Base-by-base conservation (phyloP, 805 yeast species). In the Metschnikowia continentalis region DNA sequence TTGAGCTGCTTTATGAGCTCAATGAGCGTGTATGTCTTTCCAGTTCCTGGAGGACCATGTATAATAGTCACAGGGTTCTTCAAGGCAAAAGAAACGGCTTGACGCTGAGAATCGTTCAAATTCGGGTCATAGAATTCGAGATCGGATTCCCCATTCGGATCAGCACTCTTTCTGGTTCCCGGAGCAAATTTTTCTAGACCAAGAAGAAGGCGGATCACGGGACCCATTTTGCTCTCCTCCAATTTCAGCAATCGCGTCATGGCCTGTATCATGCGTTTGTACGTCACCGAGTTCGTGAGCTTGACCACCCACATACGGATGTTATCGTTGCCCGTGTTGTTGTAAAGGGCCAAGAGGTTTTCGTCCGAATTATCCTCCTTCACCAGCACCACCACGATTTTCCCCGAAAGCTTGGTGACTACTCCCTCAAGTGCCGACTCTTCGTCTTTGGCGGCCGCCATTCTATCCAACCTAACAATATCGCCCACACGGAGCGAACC, bases 41-140 rank as follows among this genome's bases (percentile, higher is more conserved):
- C 92, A 0, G 92, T 86, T 3, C 92, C 92, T 0, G 91, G 91
- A 0, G 92, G 92, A 0, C 92, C 92, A 61, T 86, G 92, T 6
- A 86, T 77, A 7, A 86, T 78, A 38, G 65, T 75, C 66, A 86
- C 64, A 3, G 83, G 82, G n/a, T 82, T 78, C 2, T 59, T 59
- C 14, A 90, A 47, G 1, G 95, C 77, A 66, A 86, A 86, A 11
- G 71, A 66, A 7, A 91, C 83, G 0, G 98, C 97, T 2, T 73
- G 63, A 43, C 75, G 76, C 62, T 92, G 99, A 0, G 96, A 86
- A 0, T 68, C 71, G 59, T 90, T 90, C 32, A 89, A 66, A 1
- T 65, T 58, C 0, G 57, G 47, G 60, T 83, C 80, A 47, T 73
- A 65, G 54, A 75, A 79, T 14, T 49, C 38, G 14, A 32, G 35